Conservation (phyloP, 1,284 basidiomycete species). For the Irpex sp. region DNA sequence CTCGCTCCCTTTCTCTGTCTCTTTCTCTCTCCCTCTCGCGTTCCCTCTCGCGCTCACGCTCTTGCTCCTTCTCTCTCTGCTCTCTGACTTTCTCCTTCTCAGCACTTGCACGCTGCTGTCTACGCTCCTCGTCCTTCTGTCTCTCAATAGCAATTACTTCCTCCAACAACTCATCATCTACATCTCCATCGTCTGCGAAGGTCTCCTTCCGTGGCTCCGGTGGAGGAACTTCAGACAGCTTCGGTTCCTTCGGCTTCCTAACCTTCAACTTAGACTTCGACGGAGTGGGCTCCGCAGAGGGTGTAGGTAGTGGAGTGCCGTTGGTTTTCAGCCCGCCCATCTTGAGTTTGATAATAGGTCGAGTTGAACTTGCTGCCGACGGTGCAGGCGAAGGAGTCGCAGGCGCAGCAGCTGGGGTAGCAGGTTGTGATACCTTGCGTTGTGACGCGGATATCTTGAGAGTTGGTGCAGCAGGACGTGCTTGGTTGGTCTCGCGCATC, state of each 20-base stretch:
- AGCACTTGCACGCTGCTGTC: slow-evolving; percentile 15
- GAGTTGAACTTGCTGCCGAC: slow-evolving; percentile 24
- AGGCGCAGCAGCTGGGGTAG: slow-evolving; percentile 15
- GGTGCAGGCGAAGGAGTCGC: slow-evolving; percentile 29
- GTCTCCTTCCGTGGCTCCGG: slow-evolving; percentile 32
- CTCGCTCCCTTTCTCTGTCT: slow-evolving; percentile 12
- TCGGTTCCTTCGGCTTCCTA: slow-evolving; percentile 41
- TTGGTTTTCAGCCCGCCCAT: slow-evolving; percentile 33
- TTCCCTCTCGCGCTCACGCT: slow-evolving; percentile 20
- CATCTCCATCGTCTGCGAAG: slow-evolving; percentile 71
- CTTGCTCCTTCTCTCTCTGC: slow-evolving; percentile 22
- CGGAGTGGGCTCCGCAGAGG: slow-evolving; percentile 18
- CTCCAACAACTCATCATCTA: slow-evolving; percentile 60
- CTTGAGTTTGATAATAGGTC: slow-evolving; percentile 59
- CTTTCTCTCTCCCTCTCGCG: slow-evolving; percentile 8
- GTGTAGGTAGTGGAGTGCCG: slow-evolving; percentile 10
- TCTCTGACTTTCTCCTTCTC: slow-evolving; percentile 27
- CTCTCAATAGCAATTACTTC: slow-evolving; percentile 79
- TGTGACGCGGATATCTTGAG: slow-evolving; percentile 33
- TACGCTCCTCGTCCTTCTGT: slow-evolving; percentile 48
- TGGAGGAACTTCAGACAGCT: slow-evolving; percentile 44
- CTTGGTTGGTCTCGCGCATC: slow-evolving; percentile 22
- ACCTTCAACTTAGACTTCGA: slow-evolving; percentile 33
- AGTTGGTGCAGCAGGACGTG: slow-evolving; percentile 28
- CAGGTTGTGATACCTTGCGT: not conserved